Evolutionary conservation across 2,329 filamentous ascomycete species (phyloP), one percentile per base, ranked within the genome.

Genomic region (Penicillium sp.): DNA sequence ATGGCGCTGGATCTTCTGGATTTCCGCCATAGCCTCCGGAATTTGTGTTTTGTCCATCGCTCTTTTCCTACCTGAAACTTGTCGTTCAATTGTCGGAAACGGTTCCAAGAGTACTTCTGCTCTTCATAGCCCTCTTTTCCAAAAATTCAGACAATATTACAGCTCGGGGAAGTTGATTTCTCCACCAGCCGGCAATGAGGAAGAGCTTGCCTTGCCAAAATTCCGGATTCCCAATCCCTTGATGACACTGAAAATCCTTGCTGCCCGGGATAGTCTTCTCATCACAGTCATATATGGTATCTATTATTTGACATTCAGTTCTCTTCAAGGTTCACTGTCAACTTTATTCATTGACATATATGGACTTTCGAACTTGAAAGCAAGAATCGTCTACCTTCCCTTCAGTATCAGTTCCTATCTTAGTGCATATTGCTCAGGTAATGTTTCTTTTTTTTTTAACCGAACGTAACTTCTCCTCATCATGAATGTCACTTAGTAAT

Each of bases 291-390:
- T 47, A 39, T 47, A 47, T n/a, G 45, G 45, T 10, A 14, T 47
- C 34, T 47, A 47, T 19, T 47, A 47, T 13, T 39, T 47, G 45
- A 47, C n/a, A 26, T 47, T 47, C 13, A 39, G 45, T 14, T 47
- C 34, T 18, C 45, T 47, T 30, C 45, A 47, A 23, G 45, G 45
- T 9, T 47, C 45, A 4, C 34, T 47, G 3, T 47, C 45, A 39
- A 47, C 45, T 2, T 19, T 41, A 8, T 41, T 41, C 7, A 41
- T 41, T n/a, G 39, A 41, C 13, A 41, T 41, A 11, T 41, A 41
- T 8, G 7, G 23, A n/a, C 13, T 41, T 23, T 41, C 39, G n/a
- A 13, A 41, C 7, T 14, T 41, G 4, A 41, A 41, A 10, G 39
- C 39, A 41, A 19, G 39, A 1, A 26, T 41, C 9, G 23, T 41